phyloP scores from a whole-genome alignment of 768 basidiomycete genomes.

The Naematelia encephala region DNA sequence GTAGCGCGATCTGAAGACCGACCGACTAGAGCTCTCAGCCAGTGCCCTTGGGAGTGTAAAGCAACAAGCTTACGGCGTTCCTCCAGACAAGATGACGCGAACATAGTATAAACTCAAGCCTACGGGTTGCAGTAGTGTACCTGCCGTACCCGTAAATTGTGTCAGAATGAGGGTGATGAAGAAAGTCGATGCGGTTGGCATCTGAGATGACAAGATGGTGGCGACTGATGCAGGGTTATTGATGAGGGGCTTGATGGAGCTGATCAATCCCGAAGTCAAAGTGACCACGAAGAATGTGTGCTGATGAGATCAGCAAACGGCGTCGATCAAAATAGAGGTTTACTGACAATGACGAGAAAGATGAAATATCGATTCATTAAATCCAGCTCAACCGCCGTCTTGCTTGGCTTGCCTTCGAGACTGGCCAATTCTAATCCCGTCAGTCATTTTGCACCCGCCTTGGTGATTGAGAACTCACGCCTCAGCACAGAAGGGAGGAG shows the following conservation, averaged over 20 bases:
- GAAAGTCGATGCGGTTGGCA: conserved; percentile 58
- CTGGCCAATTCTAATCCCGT: conserved; percentile 61
- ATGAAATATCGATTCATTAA: conserved; percentile 89
- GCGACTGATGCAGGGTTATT: conserved; percentile 70
- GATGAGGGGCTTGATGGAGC: conserved; percentile 63
- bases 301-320: conserved; percentile 53
- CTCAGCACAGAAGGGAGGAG: conserved; percentile 78
- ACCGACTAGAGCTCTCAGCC: conserved; percentile 58
- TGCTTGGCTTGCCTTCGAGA: conserved; percentile 86
- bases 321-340: neutral
- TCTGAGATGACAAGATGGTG: conserved; percentile 65
- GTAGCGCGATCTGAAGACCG: conserved; percentile 79
- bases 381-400: conserved; percentile 76
- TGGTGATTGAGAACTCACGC: conserved; percentile 52
- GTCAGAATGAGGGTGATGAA: conserved; percentile 57
- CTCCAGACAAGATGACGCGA: conserved; percentile 79
- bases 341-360: conserved; percentile 85
- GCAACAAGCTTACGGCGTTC: conserved; percentile 55
- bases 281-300: conserved; percentile 93
- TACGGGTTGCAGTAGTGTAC: conserved; percentile 75
- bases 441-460: neutral
- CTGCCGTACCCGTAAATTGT: conserved; percentile 65
- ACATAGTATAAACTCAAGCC: conserved; percentile 80
- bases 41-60: neutral
- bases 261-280: conserved; percentile 74